Conservation (phyloP, 106 monocot genomes). For the Amphibolis antarctica region DNA sequence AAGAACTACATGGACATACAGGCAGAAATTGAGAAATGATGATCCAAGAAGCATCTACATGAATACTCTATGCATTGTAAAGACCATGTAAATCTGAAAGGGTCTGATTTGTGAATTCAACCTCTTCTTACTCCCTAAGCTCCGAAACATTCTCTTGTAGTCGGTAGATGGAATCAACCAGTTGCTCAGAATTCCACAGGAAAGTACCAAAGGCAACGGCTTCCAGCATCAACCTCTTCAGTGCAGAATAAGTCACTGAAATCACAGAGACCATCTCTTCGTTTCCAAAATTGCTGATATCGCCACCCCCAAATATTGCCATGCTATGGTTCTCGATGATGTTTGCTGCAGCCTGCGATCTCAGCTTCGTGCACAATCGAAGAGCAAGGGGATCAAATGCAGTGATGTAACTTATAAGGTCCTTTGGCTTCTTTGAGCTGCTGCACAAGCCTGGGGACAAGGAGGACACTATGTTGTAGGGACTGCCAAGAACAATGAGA, state of each 20-base stretch:
- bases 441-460: constrained; percentile 6
- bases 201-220: constrained; percentile 67
- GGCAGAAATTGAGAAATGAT: too few species aligned
- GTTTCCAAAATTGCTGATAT: background rate
- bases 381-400: constrained; percentile 35
- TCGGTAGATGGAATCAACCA: constrained; percentile 34
- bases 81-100: background rate
- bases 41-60: too few species aligned
- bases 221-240: constrained; percentile 58
- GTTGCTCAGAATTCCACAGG: constrained; percentile 47
- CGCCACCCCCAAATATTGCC: constrained; percentile 36
- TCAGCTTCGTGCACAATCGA: constrained; percentile 44
- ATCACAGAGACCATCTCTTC: constrained; percentile 14
- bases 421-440: constrained; percentile 12
- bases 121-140: background rate
- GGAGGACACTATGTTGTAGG: constrained; percentile 11
- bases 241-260: constrained; percentile 14
- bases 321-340: constrained; percentile 52
- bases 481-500: constrained; percentile 14
- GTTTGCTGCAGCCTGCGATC: constrained; percentile 32
- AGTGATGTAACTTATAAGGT: constrained; percentile 43
- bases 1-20: too few species aligned
- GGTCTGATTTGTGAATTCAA: background rate
- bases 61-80: background rate
- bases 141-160: constrained; percentile 11